Evolutionary conservation across 768 basidiomycete species (phyloP).

Genomic region (Trametes villosa): DNA sequence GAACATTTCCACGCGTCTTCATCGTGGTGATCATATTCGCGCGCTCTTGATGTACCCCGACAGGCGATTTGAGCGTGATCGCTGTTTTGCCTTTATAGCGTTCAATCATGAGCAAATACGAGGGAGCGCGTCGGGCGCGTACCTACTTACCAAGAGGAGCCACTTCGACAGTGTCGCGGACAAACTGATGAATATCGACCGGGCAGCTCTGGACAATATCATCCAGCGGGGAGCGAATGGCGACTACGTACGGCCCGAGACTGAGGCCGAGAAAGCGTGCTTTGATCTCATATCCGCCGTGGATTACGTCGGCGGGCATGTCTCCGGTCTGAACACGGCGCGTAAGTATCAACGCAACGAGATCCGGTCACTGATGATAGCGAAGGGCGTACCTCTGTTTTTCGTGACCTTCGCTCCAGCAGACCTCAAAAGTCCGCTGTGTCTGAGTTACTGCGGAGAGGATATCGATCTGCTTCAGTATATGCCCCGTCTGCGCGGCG

Average conservation of each 20-base stretch:
- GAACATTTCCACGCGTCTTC: neutral
- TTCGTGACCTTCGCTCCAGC: constrained; percentile 44
- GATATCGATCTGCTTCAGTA: neutral
- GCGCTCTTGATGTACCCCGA: constrained; percentile 44
- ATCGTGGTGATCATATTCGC: constrained; percentile 28
- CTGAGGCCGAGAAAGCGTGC: constrained; percentile 39
- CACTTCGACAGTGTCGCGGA: constrained; percentile 26
- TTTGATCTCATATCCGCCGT: constrained; percentile 40
- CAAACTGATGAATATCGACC: constrained; percentile 21
- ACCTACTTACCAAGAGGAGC: constrained; percentile 22
- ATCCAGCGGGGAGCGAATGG: neutral
- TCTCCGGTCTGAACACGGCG: constrained; percentile 30
- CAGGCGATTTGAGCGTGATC: constrained; percentile 44
- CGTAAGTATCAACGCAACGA: constrained; percentile 36
- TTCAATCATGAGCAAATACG: constrained; percentile 47
- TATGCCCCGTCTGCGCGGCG: neutral
- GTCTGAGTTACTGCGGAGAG: neutral
- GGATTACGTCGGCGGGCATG: constrained; percentile 39
- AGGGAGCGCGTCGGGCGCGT: constrained; percentile 32
- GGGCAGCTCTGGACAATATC: neutral
- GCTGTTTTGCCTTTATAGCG: constrained; percentile 41
- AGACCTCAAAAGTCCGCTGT: constrained; percentile 28
- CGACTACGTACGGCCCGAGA: neutral
- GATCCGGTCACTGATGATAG: constrained; percentile 25
- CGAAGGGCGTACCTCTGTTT: constrained; percentile 26